A percentile compares a stretch with the other conserved stretches of the same genome.
These are phyloP conservation scores for Neofusicoccum ribis DNA, from an alignment of 2,329 filamentous ascomycete genomes.

Conservation along the genomic window DNA sequence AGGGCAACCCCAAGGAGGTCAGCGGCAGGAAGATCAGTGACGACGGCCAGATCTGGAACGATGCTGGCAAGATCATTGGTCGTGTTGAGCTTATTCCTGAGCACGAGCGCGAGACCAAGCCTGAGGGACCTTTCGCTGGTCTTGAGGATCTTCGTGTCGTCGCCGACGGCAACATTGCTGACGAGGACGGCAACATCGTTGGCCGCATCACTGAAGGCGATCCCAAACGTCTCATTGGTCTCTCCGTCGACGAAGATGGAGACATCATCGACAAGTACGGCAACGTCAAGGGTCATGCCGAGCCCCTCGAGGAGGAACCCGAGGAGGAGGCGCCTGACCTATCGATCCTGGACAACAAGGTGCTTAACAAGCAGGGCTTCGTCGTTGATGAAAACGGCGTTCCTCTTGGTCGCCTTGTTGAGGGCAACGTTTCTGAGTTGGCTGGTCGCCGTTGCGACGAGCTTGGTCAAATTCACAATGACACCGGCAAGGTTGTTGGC, in stretches of 20 bases:
- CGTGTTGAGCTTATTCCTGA: conserved; percentile 67
- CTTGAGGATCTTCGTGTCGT: conserved; percentile 51
- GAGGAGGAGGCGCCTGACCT: conserved; percentile 43
- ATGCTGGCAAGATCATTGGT: conserved; percentile 70
- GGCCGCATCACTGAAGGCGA: conserved; percentile 60
- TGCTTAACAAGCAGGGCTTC: conserved; percentile 52
- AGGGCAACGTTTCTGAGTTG: conserved; percentile 65
- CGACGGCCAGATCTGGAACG: conserved; percentile 70
- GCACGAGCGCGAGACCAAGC: conserved; percentile 58
- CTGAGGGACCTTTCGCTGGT: conserved; percentile 53
- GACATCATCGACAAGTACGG: conserved; percentile 63
- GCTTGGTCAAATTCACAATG: conserved; percentile 69
- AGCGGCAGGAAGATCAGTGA: conserved; percentile 70
- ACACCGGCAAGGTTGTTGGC: conserved; percentile 69
- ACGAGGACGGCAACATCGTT: conserved; percentile 53
- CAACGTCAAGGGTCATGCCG: conserved; percentile 62
- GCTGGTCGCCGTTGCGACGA: conserved; percentile 71
- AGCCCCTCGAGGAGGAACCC: conserved; percentile 54
- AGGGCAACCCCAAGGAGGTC: conserved; percentile 65
- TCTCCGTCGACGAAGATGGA: conserved; percentile 62
- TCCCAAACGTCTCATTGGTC: conserved; percentile 59
- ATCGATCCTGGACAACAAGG: conserved; percentile 48
- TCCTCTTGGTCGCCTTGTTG: conserved; percentile 60
- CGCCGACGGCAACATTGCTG: conserved; percentile 49
- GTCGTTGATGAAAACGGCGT: conserved; percentile 53